phyloP scores from a whole-genome alignment of 148 eudicot species.

The Vaccinium myrtillus region DNA sequence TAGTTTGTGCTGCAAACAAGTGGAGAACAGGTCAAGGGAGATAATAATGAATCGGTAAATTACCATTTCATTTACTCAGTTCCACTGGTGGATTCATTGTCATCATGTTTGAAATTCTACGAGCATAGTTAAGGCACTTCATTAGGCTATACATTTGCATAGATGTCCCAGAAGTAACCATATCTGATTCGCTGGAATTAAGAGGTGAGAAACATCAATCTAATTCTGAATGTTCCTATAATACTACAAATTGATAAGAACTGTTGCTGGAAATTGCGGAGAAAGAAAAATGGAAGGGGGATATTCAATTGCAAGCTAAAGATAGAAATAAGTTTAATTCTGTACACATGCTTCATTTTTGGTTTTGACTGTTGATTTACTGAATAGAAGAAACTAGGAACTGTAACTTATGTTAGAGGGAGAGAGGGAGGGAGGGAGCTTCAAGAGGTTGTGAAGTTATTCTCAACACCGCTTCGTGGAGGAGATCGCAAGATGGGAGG shows the following conservation, averaged over 20 bases:
- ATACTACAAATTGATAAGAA: neutral
- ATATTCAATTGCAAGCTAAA: neutral
- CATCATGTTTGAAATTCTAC: neutral
- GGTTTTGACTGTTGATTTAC: neutral
- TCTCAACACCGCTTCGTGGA: no score
- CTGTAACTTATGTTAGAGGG: neutral
- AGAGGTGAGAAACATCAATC: neutral
- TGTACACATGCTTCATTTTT: neutral
- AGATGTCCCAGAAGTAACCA: neutral
- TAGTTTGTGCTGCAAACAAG: slow-evolving; percentile 81
- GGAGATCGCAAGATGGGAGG: no score
- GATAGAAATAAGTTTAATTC: neutral
- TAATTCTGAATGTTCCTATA: neutral
- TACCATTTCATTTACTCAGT: neutral
- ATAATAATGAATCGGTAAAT: slow-evolving; percentile 90
- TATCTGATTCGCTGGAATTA: neutral
- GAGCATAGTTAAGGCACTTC: neutral
- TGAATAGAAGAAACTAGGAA: neutral
- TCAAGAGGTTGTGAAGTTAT: no score
- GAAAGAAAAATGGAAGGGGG: neutral
- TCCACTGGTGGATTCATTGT: neutral
- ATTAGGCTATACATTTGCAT: neutral
- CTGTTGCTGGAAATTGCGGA: neutral
- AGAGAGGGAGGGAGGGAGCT: neutral
- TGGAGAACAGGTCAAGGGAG: slow-evolving; percentile 88